Conservation (phyloP, 768 basidiomycete species). For the Russula brevipes region DNA sequence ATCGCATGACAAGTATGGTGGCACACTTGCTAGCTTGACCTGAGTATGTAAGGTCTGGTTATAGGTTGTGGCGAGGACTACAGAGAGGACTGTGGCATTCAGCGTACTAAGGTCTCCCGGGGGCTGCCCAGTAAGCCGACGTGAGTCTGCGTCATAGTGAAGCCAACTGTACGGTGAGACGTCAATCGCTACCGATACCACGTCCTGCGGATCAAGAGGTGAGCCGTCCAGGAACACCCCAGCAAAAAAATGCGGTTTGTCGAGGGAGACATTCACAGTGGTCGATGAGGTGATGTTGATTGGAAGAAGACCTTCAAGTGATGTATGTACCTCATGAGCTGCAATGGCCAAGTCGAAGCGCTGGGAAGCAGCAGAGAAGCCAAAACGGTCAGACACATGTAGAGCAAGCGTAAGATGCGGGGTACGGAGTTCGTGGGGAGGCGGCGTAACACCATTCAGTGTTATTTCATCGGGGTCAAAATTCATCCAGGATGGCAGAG, state of each 20-base stretch:
- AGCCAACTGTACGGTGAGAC: constrained; percentile 55
- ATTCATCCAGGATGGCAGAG: constrained; percentile 67
- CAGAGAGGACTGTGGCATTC: constrained; percentile 44
- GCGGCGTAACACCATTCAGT: constrained; percentile 73
- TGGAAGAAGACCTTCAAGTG: constrained; percentile 45
- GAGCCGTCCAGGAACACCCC: constrained; percentile 61
- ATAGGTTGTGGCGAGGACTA: constrained; percentile 56
- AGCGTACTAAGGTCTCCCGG: constrained; percentile 38
- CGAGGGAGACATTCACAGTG: constrained; percentile 47
- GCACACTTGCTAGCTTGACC: constrained; percentile 59
- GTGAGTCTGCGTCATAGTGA: constrained; percentile 49
- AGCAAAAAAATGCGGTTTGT: constrained; percentile 53
- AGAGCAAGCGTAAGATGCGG: constrained; percentile 52
- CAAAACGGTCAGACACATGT: constrained; percentile 66
- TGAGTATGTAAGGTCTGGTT: constrained; percentile 63
- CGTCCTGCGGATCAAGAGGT: constrained; percentile 52
- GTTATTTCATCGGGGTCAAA: constrained; percentile 68
- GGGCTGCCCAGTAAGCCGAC: constrained; percentile 62
- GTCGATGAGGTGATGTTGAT: constrained; percentile 65
- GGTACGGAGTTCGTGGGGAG: constrained; percentile 35
- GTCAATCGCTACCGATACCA: constrained; percentile 55
- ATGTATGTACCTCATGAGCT: constrained; percentile 57
- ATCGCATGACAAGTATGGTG: constrained; percentile 64
- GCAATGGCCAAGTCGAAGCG: constrained; percentile 66
- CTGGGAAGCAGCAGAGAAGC: constrained; percentile 56